Evolutionary conservation across 495 filamentous ascomycete species (phyloP).

Genomic region (Neurospora cerealis): DNA sequence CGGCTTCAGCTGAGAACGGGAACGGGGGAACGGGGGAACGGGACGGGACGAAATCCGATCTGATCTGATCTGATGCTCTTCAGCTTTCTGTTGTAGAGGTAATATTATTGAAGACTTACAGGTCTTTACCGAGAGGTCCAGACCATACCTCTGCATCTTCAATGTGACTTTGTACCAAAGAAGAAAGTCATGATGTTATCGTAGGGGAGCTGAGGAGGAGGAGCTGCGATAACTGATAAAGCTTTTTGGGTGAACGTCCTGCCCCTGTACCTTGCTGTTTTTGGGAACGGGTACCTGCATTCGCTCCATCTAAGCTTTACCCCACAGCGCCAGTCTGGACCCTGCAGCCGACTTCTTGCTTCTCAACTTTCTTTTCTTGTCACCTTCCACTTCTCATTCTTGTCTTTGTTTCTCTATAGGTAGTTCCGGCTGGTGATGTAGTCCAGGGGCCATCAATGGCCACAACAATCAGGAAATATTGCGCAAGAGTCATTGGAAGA

Average conservation of each 20-base stretch:
- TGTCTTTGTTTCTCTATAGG: neutral
- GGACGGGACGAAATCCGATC: neutral
- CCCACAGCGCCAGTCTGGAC: neutral
- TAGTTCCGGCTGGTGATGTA: neutral
- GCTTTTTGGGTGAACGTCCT: neutral
- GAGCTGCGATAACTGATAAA: neutral
- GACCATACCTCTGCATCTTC: neutral
- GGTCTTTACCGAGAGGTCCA: neutral
- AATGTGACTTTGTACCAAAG: neutral
- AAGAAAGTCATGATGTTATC: neutral
- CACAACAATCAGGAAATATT: neutral
- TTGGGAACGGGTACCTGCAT: neutral
- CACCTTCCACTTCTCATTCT: neutral
- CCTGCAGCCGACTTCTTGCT: neutral
- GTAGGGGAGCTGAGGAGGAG: neutral
- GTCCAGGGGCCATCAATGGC: neutral
- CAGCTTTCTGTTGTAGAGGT: neutral
- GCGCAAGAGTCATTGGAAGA: neutral
- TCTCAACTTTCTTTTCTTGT: neutral
- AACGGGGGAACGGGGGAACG: neutral
- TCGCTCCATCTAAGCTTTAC: neutral
- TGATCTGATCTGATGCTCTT: neutral
- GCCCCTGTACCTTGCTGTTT: neutral
- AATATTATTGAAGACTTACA: neutral
- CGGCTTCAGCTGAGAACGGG: neutral